Evolutionary conservation across 2,329 filamentous ascomycete genomes (phyloP), one percentile per base, ranked within the genome.

Genomic region (Colletotrichum somersetense): DNA sequence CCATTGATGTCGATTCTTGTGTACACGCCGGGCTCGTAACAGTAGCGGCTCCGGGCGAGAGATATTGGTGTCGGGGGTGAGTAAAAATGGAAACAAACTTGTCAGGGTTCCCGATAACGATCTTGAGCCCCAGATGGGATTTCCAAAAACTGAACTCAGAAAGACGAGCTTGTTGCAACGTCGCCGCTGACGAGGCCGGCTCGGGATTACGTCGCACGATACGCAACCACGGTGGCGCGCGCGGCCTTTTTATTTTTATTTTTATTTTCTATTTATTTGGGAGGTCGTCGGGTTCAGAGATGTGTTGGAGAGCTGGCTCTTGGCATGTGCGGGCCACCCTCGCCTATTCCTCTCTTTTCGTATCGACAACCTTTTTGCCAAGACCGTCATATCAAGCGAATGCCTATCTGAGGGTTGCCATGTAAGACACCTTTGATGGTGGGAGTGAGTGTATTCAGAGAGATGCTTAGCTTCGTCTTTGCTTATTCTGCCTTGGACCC

Each of bases 131-230:
- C 42, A 57, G 35, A 62, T 66, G 35, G 38, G 40, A 63, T 18
- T 38, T 6, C 65, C 46, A 18, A 23, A 40, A 23, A 48, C 26
- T 20, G 50, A 20, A 30, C 33, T 55, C 5, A 30, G 23, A 62
- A 58, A 61, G 57, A 26, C 20, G 30, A 71, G 12, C n/a, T 50
- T 71, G 65, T 57, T 71, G 58, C 64, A 52, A 67, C 64, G 57
- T 46, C 64, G 61, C 61, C 42, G 56, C 46, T 38, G 6, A 40
- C 46, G 57, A 70, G 53, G 67, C 62, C 53, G 44, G 62, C 46
- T 66, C 48, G 10, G 26, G 18, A 26, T 38, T 5, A 14, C 48
- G 58, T 68, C n/a, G 46, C 50, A 53, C 16, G 20, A n/a, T 58
- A 52, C n/a, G 52, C 30, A 40, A 20, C 33, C n/a, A 62, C 30